Evolutionary conservation across 2,329 filamentous ascomycete species (phyloP).

Genomic region (Westerdykella sp.): DNA sequence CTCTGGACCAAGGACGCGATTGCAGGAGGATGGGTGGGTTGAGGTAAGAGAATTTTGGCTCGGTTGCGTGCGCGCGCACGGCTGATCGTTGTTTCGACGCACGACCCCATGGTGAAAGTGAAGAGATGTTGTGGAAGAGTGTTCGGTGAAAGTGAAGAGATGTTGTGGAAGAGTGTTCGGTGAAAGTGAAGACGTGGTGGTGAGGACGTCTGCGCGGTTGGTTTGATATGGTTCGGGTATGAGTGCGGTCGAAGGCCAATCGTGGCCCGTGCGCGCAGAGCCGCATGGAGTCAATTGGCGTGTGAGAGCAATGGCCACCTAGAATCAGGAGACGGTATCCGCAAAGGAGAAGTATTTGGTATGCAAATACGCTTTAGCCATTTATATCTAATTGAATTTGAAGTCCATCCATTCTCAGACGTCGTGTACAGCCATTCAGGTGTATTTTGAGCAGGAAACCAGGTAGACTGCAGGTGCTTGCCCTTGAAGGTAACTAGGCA

Average conservation of each 20-base stretch:
- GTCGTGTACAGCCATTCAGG: conserved; percentile 10
- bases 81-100: too few species aligned
- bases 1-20: too few species aligned
- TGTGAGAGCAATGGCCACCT: conserved; percentile 7
- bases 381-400: conserved; percentile 6
- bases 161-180: background rate
- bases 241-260: too few species aligned
- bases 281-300: conserved; percentile 4
- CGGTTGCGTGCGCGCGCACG: too few species aligned
- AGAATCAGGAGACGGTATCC: conserved; percentile 5
- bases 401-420: conserved; percentile 10
- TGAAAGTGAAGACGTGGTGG: conserved; percentile 74
- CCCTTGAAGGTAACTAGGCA: conserved; percentile 3
- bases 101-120: too few species aligned
- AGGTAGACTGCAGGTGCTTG: conserved; percentile 1
- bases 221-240: too few species aligned
- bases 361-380: conserved; percentile 7
- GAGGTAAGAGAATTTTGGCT: too few species aligned
- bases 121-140: too few species aligned
- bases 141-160: conserved; percentile 45
- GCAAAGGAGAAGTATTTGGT: background rate
- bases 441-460: background rate
- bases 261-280: background rate
- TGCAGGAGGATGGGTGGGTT: too few species aligned
- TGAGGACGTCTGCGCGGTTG: conserved; percentile 57